Percentiles rank a stretch among this genome's conserved stretches.
phyloP scores from a whole-genome alignment of 2,329 filamentous ascomycete genomes.

The Fusarium pseudograminearum region DNA sequence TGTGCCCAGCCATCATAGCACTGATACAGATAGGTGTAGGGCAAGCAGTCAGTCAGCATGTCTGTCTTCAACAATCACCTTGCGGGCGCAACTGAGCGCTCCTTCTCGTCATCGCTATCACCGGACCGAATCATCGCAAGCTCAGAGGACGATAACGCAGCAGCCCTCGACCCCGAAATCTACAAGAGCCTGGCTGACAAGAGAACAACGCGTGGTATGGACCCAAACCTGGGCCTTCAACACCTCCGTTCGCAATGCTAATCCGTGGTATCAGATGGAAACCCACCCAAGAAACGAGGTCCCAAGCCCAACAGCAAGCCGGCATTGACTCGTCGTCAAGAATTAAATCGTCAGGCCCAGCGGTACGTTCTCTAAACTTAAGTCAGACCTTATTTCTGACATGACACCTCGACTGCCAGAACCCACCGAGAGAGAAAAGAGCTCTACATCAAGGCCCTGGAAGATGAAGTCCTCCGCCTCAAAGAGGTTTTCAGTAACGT shows the following conservation, averaged over 20 bases:
- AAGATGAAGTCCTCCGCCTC: slow-evolving; percentile 88
- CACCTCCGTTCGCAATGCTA: slow-evolving; percentile 13
- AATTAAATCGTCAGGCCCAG: slow-evolving; percentile 95
- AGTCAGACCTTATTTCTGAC: slow-evolving; percentile 16
- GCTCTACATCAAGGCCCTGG: slow-evolving; percentile 92
- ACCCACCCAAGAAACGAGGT: slow-evolving; percentile 87
- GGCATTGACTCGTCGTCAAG: slow-evolving; percentile 89
- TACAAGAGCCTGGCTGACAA: slow-evolving; percentile 78
- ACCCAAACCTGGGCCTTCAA: background rate
- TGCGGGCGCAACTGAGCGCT: slow-evolving; percentile 40
- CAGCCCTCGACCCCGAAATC: slow-evolving; percentile 68
- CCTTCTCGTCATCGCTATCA: slow-evolving; percentile 63
- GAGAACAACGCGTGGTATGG: slow-evolving; percentile 78
- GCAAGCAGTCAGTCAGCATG: slow-evolving; percentile 25
- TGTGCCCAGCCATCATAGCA: background rate
- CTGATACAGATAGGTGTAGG: background rate
- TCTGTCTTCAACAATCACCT: slow-evolving; percentile 41
- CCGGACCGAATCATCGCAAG: slow-evolving; percentile 51
- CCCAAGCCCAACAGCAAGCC: slow-evolving; percentile 98
- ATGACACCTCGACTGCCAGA: slow-evolving; percentile 60
- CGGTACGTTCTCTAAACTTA: slow-evolving; percentile 67
- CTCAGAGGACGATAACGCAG: slow-evolving; percentile 54
- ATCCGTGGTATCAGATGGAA: slow-evolving; percentile 74
- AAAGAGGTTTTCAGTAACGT: slow-evolving; percentile 85
- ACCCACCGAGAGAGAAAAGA: slow-evolving; percentile 98